Evolutionary conservation across 2,329 filamentous ascomycete species (phyloP).

Genomic region (Diplodia seriata): DNA sequence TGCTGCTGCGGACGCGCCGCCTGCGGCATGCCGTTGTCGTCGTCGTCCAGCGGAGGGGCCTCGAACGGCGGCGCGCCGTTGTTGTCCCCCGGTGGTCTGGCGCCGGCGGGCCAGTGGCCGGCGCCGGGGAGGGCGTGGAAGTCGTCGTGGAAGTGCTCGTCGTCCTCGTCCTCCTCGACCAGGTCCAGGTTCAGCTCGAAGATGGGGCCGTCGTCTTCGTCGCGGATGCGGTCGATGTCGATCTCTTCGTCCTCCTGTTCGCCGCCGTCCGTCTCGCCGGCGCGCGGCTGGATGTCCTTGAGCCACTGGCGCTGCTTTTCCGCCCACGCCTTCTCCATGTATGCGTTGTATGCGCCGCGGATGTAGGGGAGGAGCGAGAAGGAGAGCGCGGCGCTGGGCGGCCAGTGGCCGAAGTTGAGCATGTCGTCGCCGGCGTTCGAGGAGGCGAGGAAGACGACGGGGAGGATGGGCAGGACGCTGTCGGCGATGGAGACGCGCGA

Average conservation of each 20-base stretch:
- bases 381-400: constrained; percentile 69
- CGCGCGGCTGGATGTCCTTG: constrained; percentile 66
- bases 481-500: constrained; percentile 67
- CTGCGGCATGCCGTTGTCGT: constrained; percentile 35
- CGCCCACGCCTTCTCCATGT: constrained; percentile 67
- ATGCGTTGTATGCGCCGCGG: constrained; percentile 66
- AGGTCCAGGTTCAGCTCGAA: constrained; percentile 59
- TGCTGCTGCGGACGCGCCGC: constrained; percentile 37
- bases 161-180: constrained; percentile 45
- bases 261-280: constrained; percentile 46
- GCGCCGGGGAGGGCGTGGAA: constrained; percentile 39
- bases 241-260: constrained; percentile 41
- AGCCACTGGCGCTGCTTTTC: constrained; percentile 67
- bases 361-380: constrained; percentile 72
- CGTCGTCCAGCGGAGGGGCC: constrained; percentile 41
- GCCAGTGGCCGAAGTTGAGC: constrained; percentile 66
- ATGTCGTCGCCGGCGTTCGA: constrained; percentile 53
- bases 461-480: constrained; percentile 67
- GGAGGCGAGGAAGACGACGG: constrained; percentile 66
- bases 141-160: constrained; percentile 48
- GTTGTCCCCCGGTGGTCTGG: constrained; percentile 17
- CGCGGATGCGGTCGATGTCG: constrained; percentile 39
- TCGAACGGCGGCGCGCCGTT: constrained; percentile 33
- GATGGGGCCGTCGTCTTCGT: constrained; percentile 51
- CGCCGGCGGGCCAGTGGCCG: constrained; percentile 26